phyloP scores from a whole-genome alignment of 257 asterid genomes.

The Fraxinus excelsior region DNA sequence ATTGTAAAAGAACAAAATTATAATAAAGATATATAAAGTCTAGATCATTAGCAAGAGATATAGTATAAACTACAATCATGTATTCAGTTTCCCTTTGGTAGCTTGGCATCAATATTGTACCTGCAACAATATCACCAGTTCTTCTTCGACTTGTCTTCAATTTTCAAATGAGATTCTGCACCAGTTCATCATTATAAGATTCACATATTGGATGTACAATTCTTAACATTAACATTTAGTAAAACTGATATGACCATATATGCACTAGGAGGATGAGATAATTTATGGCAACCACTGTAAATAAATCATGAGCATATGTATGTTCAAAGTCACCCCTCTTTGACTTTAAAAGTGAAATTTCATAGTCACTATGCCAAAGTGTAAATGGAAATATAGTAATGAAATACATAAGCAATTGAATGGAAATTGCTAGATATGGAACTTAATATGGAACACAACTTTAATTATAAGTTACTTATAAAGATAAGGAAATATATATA shows the following conservation, averaged over 20 bases:
- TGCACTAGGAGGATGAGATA: background rate
- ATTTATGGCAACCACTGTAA: constrained; percentile 85
- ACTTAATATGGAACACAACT: no score
- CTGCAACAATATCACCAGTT: constrained; percentile 95
- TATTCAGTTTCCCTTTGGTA: constrained; percentile 94
- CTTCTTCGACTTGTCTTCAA: constrained; percentile 76
- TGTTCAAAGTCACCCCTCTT: constrained; percentile 81
- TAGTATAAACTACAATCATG: constrained; percentile 98
- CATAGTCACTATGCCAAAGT: constrained; percentile 69
- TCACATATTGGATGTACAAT: background rate
- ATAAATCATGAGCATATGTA: constrained; percentile 90
- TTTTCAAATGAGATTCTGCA: constrained; percentile 73
- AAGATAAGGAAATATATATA: no score
- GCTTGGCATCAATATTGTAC: constrained; percentile 90
- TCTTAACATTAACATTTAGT: constrained; percentile 11
- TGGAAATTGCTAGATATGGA: background rate
- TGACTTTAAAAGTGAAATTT: constrained; percentile 64
- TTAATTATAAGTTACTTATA: constrained; percentile 32
- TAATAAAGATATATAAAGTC: no score
- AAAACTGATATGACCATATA: constrained; percentile 2
- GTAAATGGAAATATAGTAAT: constrained; percentile 11
- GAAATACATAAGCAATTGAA: background rate
- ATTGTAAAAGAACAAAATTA: background rate
- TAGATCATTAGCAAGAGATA: constrained; percentile 75
- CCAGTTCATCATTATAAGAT: background rate